Base-by-base conservation (phyloP, 495 filamentous ascomycete genomes). In the Podospora bellae-mahoneyi region DNA sequence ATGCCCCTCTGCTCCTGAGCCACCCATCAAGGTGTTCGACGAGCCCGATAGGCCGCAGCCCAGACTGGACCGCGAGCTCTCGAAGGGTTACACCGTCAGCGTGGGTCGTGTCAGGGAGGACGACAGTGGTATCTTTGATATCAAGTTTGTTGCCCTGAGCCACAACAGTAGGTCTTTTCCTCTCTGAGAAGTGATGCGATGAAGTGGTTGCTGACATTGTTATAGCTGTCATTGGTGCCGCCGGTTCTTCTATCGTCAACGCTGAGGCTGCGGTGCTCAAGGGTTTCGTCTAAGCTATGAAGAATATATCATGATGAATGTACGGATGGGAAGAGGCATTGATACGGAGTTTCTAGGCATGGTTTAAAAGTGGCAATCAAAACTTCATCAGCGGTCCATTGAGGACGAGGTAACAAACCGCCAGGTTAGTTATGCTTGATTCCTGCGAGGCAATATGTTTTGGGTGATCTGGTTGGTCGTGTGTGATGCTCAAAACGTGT, bases 241-340 rank as follows among this genome's bases (percentile, higher is more conserved):
- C 95, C 10, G 95, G 95, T 39, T 95, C 92, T 9, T 96, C 92
- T 18, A 96, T 97, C 76, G 80, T 99, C 66, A 97, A 97, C 77
- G 92, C 93, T 15, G 95, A 97, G 78, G 92, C 93, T 44, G 94
- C 94, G 48, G 87, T 97, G 27, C 85, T 97, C 62, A 96, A 93
- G 81, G 95, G 94, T 9, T 92, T 89, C 71, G 83, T 93, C 70
- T 94, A 85, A 81, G 55, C n/a, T 48, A 48, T 48, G 6, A 48
- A 16, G 39, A 13, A 48, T 48, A 48, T 16, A 48, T 48, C 39
- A 48, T 48, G 39, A 48, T 48, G 39, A 48, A 48, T 48, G 39
- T 16, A 16, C 13, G 15, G 39, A 13, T 48, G 39, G 39, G 2
- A 48, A 48, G 39, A 48, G 39, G 39, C 39, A 48, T 48, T 48